Evolutionary conservation across 345 rosid genomes (phyloP).

Genomic region (Microthlaspi erraticum): DNA sequence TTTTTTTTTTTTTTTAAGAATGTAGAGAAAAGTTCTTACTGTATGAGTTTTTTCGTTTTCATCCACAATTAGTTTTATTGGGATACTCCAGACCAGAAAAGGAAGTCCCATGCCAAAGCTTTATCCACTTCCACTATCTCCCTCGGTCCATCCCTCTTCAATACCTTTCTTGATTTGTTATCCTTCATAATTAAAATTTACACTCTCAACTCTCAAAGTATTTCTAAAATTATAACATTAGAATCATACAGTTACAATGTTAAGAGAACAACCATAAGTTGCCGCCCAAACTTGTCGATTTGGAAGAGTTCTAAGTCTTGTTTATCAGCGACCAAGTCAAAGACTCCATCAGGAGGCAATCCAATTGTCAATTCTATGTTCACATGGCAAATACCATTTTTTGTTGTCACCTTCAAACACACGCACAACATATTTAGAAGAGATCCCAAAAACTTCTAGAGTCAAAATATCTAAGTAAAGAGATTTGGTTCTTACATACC

Average conservation of each 20-base stretch:
- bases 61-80: background rate
- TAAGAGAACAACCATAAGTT: background rate
- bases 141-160: constrained; percentile 20
- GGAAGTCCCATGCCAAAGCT: background rate
- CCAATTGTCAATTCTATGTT: constrained; percentile 8
- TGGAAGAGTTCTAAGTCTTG: constrained; percentile 67
- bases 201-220: background rate
- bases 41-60: background rate
- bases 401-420: constrained; percentile 66
- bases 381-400: constrained; percentile 23
- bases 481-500: constrained; percentile 54
- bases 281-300: constrained; percentile 55
- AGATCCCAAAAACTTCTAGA: too few relatives aligned
- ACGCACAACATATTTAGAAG: too few relatives aligned
- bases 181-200: background rate
- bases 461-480: too few relatives aligned
- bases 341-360: constrained; percentile 63
- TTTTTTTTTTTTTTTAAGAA: background rate
- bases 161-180: constrained; percentile 19
- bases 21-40: background rate
- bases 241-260: background rate
- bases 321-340: constrained; percentile 60
- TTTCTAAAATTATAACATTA: background rate
- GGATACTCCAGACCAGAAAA: constrained; percentile 4
- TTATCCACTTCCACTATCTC: background rate